A percentile compares a stretch with the other conserved stretches of the same genome.
Evolutionary conservation across 805 yeast genomes (phyloP).

Genomic region (Saccharomycopsis schoenii): DNA sequence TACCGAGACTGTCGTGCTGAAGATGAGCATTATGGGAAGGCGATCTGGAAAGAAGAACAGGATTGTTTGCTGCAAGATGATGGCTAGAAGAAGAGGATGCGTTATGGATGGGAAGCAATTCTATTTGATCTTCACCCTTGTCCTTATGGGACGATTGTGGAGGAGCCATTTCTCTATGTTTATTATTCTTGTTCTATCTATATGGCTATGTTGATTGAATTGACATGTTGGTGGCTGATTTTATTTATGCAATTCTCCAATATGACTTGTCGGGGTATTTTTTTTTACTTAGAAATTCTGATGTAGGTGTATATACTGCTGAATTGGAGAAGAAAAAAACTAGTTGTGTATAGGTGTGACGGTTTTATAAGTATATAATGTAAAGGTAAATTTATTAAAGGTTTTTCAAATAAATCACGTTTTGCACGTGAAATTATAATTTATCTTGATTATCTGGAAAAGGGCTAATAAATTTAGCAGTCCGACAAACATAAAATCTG

Average conservation of each 20-base stretch:
- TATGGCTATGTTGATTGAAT: background rate
- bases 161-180: background rate
- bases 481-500: background rate
- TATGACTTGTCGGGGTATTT: too few species aligned
- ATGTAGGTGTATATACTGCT: too few species aligned
- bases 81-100: conserved; percentile 1
- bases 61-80: background rate
- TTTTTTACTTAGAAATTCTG: too few species aligned
- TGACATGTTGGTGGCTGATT: too few species aligned
- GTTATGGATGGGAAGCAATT: conserved; percentile 12
- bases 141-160: background rate
- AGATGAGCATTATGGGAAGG: background rate
- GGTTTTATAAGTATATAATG: too few species aligned
- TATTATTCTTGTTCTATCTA: background rate
- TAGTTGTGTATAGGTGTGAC: too few species aligned
- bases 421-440: background rate
- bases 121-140: conserved; percentile 4
- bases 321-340: too few species aligned
- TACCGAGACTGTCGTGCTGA: background rate
- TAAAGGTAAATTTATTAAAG: too few species aligned
- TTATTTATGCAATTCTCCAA: too few species aligned
- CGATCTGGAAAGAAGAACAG: background rate
- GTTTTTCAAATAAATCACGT: background rate
- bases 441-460: background rate
- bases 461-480: background rate